Evolutionary conservation across 192 early-diverging fungal genomes (phyloP).

Genomic region (Geosiphon pyriformis): DNA sequence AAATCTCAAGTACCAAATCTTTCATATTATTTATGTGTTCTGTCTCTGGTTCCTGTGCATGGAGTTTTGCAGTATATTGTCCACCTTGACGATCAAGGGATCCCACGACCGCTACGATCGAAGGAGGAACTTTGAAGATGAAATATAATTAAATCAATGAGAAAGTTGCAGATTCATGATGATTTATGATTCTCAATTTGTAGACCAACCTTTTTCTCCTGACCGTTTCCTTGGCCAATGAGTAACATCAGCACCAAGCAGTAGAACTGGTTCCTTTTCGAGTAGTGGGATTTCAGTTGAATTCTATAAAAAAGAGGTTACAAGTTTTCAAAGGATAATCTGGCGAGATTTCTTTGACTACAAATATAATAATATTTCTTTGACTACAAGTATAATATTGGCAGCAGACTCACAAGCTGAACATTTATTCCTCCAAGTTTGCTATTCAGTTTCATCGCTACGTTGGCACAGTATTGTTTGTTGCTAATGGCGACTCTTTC

Average conservation of each 20-base stretch:
- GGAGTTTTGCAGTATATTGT: slow-evolving; percentile 45
- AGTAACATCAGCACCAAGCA: slow-evolving; percentile 80
- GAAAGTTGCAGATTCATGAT: no score
- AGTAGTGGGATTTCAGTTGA: slow-evolving; percentile 50
- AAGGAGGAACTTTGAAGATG: no score
- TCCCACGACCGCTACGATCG: slow-evolving; percentile 73
- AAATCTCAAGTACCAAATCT: slow-evolving; percentile 58
- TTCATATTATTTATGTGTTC: slow-evolving; percentile 68
- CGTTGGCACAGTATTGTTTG: slow-evolving; percentile 79
- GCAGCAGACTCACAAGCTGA: slow-evolving; percentile 4
- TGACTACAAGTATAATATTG: no score
- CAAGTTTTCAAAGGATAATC: no score
- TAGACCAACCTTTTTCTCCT: no score
- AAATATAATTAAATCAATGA: no score
- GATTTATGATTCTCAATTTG: no score
- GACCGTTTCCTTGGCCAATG: slow-evolving; percentile 53
- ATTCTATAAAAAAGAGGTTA: no score
- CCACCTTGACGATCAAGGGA: slow-evolving; percentile 60
- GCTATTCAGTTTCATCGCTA: slow-evolving; percentile 79
- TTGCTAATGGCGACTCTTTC: slow-evolving; percentile 55
- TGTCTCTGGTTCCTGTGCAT: slow-evolving; percentile 16
- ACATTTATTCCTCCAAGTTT: slow-evolving; percentile 78
- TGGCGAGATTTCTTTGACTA: no score
- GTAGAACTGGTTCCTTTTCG: slow-evolving; percentile 56
- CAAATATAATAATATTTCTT: no score